Evolutionary conservation across 352 stramenopile species (phyloP), one percentile per base, ranked within the genome.

Genomic region (Phytopythium aichiense): DNA sequence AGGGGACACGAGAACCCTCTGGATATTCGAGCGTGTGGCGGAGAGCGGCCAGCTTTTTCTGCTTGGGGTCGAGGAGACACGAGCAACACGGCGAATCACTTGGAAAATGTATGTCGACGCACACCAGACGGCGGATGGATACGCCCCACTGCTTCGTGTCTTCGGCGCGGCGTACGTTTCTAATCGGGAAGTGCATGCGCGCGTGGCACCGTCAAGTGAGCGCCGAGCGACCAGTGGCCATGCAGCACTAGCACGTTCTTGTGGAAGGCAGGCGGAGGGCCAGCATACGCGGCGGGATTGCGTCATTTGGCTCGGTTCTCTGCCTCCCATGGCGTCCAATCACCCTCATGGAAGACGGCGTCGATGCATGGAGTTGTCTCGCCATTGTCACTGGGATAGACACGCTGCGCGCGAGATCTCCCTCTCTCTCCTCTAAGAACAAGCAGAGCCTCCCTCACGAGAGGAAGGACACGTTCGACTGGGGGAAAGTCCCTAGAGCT

Each of bases 401-500:
- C 7, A 51, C 46, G 46, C 0, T 8, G 43, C 43, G n/a, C 43
- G 8, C 43, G 8, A 7, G 3, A 7, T 28, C 43, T 50, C 46
- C 11, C 46, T 52, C 46, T 25, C 42, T 48, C 42, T 48, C 16
- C 42, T 45, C 35, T 49, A 49, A 52, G 4, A 35, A 33, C 46
- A 52, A 52, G 22, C 23, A 33, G 23, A 8, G 46, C 22, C 49
- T 15, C 22, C 28, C 22, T 18, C 48, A 6, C 12, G 23, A 25
- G 23, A 53, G 25, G 48, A 53, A 30, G 28, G 28, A 28, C 42
- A 38, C 18, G 25, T 23, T 42, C 51, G 22, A 58, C 30, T 30
- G 4, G 9, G 5, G 28, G 4, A 5, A 13, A 13, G 33, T 13
- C 23, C 16, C 56, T 83, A 89, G 56, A 73, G 78, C 65, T 89